phyloP scores from a whole-genome alignment of 805 yeast genomes.

The Candida caryicola region DNA sequence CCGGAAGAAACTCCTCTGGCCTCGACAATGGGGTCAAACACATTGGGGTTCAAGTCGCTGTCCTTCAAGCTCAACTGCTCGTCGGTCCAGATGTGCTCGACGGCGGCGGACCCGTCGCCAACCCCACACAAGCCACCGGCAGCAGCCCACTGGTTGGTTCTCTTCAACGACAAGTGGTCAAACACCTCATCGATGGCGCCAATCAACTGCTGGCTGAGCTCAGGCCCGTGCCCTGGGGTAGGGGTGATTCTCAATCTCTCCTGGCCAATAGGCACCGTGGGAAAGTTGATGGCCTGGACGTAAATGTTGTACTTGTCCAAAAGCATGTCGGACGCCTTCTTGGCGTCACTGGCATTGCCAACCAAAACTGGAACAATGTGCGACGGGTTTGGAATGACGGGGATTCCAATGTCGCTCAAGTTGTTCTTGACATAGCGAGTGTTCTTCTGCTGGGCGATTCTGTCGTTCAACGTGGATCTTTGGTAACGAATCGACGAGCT shows the following conservation, averaged over 20 bases:
- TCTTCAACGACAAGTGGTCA: slow-evolving; percentile 66
- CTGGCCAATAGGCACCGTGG: slow-evolving; percentile 93
- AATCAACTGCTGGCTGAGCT: slow-evolving; percentile 71
- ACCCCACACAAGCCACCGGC: slow-evolving; percentile 92
- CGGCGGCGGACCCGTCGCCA: slow-evolving; percentile 49
- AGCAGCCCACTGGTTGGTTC: slow-evolving; percentile 72
- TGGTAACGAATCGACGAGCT: slow-evolving; percentile 83
- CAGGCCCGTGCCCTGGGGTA: slow-evolving; percentile 90
- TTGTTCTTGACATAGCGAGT: slow-evolving; percentile 80
- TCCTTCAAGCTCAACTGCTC: slow-evolving; percentile 66
- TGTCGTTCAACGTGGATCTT: slow-evolving; percentile 69
- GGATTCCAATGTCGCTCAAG: slow-evolving; percentile 71
- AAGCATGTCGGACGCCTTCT: slow-evolving; percentile 84
- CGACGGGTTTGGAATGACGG: slow-evolving; percentile 96
- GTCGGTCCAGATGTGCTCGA: slow-evolving; percentile 84
- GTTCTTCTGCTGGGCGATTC: slow-evolving; percentile 80
- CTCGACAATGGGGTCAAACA: slow-evolving; percentile 57
- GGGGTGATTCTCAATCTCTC: slow-evolving; percentile 98
- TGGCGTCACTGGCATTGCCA: slow-evolving; percentile 92
- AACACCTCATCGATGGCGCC: slow-evolving; percentile 81
- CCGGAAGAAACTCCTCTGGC: slow-evolving; percentile 75
- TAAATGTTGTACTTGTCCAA: slow-evolving; percentile 82
- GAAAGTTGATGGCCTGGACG: slow-evolving; percentile 98
- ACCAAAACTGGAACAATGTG: slow-evolving; percentile 94
- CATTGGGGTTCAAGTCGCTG: slow-evolving; percentile 63